Evolutionary conservation across 139 green algal species (phyloP).

Genomic region (Closterium sp.): DNA sequence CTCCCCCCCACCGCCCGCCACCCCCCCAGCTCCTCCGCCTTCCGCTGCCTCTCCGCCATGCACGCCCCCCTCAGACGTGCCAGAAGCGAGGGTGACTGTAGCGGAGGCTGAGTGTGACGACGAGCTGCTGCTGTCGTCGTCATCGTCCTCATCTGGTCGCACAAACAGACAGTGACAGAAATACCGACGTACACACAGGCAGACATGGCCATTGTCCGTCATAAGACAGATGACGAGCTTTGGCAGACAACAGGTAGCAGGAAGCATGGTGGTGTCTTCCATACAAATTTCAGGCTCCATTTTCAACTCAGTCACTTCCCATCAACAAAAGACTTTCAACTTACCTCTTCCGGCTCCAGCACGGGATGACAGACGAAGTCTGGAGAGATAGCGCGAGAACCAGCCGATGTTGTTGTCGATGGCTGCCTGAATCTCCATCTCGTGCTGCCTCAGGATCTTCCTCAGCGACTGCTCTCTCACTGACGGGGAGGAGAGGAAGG

Average conservation of each 20-base stretch:
- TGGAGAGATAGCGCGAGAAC: constrained; percentile 8
- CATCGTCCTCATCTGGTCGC: background rate
- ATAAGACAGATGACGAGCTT: background rate
- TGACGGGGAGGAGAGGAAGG: background rate
- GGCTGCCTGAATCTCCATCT: constrained; percentile 4
- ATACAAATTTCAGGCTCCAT: background rate
- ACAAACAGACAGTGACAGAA: background rate
- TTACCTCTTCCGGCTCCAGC: background rate
- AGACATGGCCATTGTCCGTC: background rate
- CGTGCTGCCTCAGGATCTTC: constrained; percentile 22
- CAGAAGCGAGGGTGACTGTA: background rate
- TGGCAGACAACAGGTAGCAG: background rate
- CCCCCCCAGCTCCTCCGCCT: background rate
- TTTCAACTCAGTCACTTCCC: background rate
- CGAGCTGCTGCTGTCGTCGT: background rate
- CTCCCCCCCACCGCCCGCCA: background rate
- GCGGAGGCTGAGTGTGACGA: background rate
- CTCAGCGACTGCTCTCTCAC: constrained; percentile 13
- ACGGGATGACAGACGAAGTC: background rate
- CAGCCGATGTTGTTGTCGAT: constrained; percentile 12
- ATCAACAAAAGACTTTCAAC: background rate
- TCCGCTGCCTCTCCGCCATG: background rate
- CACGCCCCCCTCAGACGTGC: background rate
- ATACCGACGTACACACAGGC: background rate
- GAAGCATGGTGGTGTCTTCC: too few species aligned